Evolutionary conservation across 2,329 filamentous ascomycete genomes (phyloP).

Genomic region (Aspergillus nomiae): DNA sequence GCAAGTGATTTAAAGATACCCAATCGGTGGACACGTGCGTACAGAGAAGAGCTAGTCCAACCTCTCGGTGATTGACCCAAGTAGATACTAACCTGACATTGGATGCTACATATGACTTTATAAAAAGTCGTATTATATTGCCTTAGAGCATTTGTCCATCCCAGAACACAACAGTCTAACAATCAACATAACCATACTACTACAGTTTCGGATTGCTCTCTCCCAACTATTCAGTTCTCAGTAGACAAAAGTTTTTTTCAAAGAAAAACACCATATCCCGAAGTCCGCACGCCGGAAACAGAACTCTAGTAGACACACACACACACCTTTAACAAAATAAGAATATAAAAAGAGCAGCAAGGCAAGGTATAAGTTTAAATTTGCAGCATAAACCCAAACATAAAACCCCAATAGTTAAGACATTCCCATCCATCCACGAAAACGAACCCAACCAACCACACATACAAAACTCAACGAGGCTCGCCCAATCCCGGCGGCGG

Average conservation of each 20-base stretch:
- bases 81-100: background rate
- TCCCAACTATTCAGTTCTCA: background rate
- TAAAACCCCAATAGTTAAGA: background rate
- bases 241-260: background rate
- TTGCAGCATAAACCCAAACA: background rate
- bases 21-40: too few relatives aligned
- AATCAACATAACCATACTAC: background rate
- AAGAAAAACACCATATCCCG: background rate
- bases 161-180: background rate
- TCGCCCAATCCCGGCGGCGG: slow-evolving; percentile 34
- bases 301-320: slow-evolving; percentile 16
- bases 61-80: too few relatives aligned
- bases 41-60: background rate
- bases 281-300: slow-evolving; percentile 4
- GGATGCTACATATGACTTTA: background rate
- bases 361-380: slow-evolving; percentile 1
- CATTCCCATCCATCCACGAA: background rate
- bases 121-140: background rate
- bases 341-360: slow-evolving; percentile 1
- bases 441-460: background rate
- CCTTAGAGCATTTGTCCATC: background rate
- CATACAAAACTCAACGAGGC: slow-evolving; percentile 24
- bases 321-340: slow-evolving; percentile 16
- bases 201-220: background rate
- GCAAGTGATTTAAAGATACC: background rate